These are phyloP conservation scores for Exophiala alcalophila DNA, from an alignment of 2,329 filamentous ascomycete species.

Conservation along the genomic window DNA sequence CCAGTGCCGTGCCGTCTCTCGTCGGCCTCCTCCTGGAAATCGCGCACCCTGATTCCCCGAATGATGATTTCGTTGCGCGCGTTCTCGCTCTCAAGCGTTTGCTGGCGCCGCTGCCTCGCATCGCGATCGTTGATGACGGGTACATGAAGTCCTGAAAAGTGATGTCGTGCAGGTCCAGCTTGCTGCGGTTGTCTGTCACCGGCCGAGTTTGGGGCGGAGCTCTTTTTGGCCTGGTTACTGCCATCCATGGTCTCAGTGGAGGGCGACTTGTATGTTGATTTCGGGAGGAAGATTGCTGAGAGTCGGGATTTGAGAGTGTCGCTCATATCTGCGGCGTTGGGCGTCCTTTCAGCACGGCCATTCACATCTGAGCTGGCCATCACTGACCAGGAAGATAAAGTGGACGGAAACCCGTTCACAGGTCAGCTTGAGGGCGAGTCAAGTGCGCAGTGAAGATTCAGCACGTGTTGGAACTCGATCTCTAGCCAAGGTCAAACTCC, in stretches of 20 bases:
- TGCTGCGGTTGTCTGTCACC: no score
- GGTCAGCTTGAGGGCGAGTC: no score
- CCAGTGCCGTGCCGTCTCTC: slow-evolving; percentile 6
- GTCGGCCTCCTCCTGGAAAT: slow-evolving; percentile 24
- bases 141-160: not conserved
- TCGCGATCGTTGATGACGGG: slow-evolving; percentile 12
- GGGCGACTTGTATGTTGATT: slow-evolving; percentile 1
- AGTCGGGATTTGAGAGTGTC: slow-evolving; percentile 10
- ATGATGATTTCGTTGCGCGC: slow-evolving; percentile 18
- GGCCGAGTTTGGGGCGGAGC: no score
- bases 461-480: no score
- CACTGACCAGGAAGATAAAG: slow-evolving; percentile 4
- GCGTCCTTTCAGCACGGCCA: no score
- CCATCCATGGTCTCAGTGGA: no score
- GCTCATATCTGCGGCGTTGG: slow-evolving; percentile 16
- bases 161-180: slow-evolving; percentile 1
- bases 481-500: no score
- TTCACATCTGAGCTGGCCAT: no score
- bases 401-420: no score
- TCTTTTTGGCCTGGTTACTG: no score
- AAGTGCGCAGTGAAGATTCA: no score
- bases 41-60: slow-evolving; percentile 23
- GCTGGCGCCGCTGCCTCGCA: slow-evolving; percentile 8
- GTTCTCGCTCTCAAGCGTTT: slow-evolving; percentile 15
- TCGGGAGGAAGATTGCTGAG: slow-evolving; percentile 13